A percentile compares a stretch with the other conserved stretches of the same genome.
Evolutionary conservation across 2,329 filamentous ascomycete genomes (phyloP).

Genomic region (Ophiostoma himal-ulmi): DNA sequence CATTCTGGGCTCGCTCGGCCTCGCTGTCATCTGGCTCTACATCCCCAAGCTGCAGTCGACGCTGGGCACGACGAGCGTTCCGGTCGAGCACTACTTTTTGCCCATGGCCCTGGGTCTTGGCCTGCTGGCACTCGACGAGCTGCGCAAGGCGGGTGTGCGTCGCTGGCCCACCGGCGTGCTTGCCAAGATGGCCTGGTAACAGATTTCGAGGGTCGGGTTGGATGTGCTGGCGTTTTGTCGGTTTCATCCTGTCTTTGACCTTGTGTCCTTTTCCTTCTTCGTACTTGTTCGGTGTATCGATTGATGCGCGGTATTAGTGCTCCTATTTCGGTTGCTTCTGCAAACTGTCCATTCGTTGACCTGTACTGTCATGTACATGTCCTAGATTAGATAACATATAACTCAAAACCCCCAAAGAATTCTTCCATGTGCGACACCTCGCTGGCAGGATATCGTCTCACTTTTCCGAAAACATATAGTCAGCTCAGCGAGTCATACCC

Average conservation of each 20-base stretch:
- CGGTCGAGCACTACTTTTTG: constrained; percentile 48
- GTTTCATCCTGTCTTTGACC: background rate
- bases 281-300: background rate
- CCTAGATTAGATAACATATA: background rate
- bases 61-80: constrained; percentile 45
- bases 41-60: constrained; percentile 44
- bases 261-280: background rate
- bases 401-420: too few species aligned
- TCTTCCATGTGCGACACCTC: background rate
- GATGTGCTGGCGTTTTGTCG: background rate
- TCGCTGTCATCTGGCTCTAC: constrained; percentile 50
- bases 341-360: background rate
- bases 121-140: constrained; percentile 47
- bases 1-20: constrained; percentile 43
- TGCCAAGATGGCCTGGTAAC: constrained; percentile 47
- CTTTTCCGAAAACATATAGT: constrained; percentile 5
- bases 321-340: background rate
- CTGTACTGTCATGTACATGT: background rate
- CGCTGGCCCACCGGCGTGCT: constrained; percentile 40
- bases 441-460: background rate
- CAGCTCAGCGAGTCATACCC: background rate
- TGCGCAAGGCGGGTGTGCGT: constrained; percentile 46
- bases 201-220: background rate
- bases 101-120: constrained; percentile 46
- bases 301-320: background rate